These are phyloP conservation scores for Cladosporium halotolerans DNA, from an alignment of 2,329 filamentous ascomycete species.

Conservation along the genomic window DNA sequence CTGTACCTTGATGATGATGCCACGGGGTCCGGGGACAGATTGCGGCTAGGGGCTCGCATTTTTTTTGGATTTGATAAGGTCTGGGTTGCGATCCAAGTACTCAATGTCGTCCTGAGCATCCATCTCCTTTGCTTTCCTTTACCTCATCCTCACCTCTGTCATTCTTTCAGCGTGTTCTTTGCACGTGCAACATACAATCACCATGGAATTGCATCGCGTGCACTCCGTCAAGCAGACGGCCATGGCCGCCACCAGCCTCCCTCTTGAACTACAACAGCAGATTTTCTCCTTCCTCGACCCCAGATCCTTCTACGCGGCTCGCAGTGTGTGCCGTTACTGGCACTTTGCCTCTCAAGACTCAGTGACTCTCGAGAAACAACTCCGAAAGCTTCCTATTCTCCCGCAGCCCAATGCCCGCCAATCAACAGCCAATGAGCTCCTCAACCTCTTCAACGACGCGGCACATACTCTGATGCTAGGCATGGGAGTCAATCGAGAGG, in stretches of 20 bases:
- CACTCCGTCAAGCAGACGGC: constrained; percentile 10
- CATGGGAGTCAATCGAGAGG: constrained; percentile 19
- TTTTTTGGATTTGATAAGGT: background rate
- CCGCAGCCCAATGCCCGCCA: constrained; percentile 19
- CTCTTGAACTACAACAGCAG: constrained; percentile 31
- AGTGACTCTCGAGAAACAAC: constrained; percentile 25
- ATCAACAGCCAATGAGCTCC: constrained; percentile 19
- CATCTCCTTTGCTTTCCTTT: background rate
- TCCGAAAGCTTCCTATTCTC: constrained; percentile 26
- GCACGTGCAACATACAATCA: background rate
- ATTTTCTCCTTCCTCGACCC: constrained; percentile 29
- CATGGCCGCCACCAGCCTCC: constrained; percentile 24
- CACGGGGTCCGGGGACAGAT: constrained; percentile 4
- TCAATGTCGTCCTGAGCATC: background rate
- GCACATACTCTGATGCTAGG: constrained; percentile 29
- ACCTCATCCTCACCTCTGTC: background rate
- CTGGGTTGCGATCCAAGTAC: constrained; percentile 1
- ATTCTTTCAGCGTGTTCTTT: background rate
- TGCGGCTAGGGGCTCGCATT: background rate
- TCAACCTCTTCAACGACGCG: constrained; percentile 25
- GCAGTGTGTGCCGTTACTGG: constrained; percentile 30
- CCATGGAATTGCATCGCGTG: constrained; percentile 9
- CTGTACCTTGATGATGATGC: constrained; percentile 3
- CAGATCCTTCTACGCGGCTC: constrained; percentile 26
- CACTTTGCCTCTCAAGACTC: constrained; percentile 26